Conservation (phyloP, 1,139 yeast species). For the Scheffersomyces segobiensis region DNA sequence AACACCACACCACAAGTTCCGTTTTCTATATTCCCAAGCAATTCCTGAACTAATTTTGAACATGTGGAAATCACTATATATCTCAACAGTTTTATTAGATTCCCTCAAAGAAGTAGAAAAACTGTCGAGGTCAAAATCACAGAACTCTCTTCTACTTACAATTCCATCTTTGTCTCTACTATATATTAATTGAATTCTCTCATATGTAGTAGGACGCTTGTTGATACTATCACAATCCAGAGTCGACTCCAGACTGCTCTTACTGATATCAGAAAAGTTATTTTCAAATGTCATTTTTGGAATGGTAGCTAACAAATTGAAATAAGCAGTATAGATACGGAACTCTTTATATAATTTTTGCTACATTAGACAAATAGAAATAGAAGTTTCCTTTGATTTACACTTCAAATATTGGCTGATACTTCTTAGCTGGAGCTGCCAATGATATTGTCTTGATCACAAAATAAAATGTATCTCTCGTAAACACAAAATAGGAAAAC, state of each 20-base stretch:
- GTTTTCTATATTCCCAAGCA: background rate
- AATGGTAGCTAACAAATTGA: background rate
- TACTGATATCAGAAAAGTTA: background rate
- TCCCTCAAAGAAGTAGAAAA: background rate
- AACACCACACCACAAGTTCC: constrained; percentile 24
- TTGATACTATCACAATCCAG: background rate
- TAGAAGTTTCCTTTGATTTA: background rate
- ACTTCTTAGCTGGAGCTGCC: background rate
- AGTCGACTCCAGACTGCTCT: background rate
- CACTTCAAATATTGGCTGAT: background rate
- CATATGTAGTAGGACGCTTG: constrained; percentile 26
- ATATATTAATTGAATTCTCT: constrained; percentile 32
- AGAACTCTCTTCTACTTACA: constrained; percentile 11
- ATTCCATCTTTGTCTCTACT: constrained; percentile 20
- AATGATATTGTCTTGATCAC: background rate
- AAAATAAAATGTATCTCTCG: too few relatives aligned
- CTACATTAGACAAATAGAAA: background rate
- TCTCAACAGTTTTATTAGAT: background rate
- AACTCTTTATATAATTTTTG: background rate
- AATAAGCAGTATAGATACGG: background rate
- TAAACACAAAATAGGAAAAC: too few relatives aligned
- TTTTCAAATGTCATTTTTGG: background rate
- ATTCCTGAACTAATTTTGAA: background rate
- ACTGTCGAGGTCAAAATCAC: constrained; percentile 6
- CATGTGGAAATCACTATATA: background rate